phyloP scores from a whole-genome alignment of 495 filamentous ascomycete species.

The Hypoxylon lienhwacheense region DNA sequence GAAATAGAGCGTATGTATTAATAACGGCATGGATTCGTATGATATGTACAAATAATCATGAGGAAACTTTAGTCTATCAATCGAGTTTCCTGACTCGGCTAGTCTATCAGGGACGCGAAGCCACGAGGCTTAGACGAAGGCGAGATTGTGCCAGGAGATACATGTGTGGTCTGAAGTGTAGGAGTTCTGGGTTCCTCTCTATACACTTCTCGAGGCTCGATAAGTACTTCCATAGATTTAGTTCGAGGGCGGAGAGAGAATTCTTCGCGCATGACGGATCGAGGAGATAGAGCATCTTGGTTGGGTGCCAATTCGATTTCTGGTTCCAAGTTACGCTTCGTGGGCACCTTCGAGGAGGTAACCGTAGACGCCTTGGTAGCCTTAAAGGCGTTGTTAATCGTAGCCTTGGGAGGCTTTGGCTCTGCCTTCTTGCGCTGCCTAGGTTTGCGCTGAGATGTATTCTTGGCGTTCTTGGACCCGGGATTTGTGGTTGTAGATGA shows the following conservation, averaged over 20 bases:
- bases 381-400: slow-evolving; percentile 47
- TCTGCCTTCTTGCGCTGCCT: slow-evolving; percentile 46
- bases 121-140: slow-evolving; percentile 47
- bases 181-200: slow-evolving; percentile 26
- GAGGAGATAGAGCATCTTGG: slow-evolving; percentile 9
- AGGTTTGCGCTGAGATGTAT: slow-evolving; percentile 40
- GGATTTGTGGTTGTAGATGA: slow-evolving; percentile 11
- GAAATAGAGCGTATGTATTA: neutral
- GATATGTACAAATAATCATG: slow-evolving; percentile 15
- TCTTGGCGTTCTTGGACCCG: slow-evolving; percentile 22
- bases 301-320: slow-evolving; percentile 15
- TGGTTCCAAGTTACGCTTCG: slow-evolving; percentile 22
- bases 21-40: neutral
- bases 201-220: slow-evolving; percentile 6
- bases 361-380: slow-evolving; percentile 41
- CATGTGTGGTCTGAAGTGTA: slow-evolving; percentile 9
- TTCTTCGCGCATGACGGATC: slow-evolving; percentile 32
- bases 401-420: slow-evolving; percentile 40
- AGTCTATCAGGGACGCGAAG: slow-evolving; percentile 49
- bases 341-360: slow-evolving; percentile 24
- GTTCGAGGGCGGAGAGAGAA: slow-evolving; percentile 37
- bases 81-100: neutral
- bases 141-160: slow-evolving; percentile 43
- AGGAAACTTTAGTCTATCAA: slow-evolving; percentile 1
- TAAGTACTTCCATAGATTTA: slow-evolving; percentile 5